phyloP scores from a whole-genome alignment of 2,329 filamentous ascomycete species.

The Neofusicoccum umdonicola region DNA sequence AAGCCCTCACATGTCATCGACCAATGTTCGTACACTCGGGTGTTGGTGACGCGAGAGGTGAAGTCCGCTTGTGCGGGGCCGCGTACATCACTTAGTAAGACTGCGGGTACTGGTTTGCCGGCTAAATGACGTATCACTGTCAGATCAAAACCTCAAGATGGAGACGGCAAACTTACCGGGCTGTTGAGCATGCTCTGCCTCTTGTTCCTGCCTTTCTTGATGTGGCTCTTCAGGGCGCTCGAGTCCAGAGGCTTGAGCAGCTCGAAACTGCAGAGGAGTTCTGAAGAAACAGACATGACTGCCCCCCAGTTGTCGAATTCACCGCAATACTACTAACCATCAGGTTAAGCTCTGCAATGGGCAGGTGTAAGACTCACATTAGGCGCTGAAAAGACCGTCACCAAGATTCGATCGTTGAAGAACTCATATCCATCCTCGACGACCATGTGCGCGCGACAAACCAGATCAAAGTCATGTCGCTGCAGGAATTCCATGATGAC shows the following conservation, averaged over 20 bases:
- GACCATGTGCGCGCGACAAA: slow-evolving; percentile 98
- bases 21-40: slow-evolving; percentile 8
- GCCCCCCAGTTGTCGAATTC: slow-evolving; percentile 99
- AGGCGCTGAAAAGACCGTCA: slow-evolving; percentile 95
- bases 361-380: slow-evolving; percentile 67
- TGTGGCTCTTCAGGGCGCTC: slow-evolving; percentile 93
- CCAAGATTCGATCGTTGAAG: slow-evolving; percentile 89
- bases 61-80: neutral
- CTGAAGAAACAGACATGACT: slow-evolving; percentile 94
- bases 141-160: neutral
- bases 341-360: slow-evolving; percentile 1
- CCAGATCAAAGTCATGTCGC: slow-evolving; percentile 92
- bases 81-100: slow-evolving; percentile 41
- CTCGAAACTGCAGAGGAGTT: slow-evolving; percentile 95
- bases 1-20: slow-evolving; percentile 13
- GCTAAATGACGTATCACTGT: slow-evolving; percentile 29
- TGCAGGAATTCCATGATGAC: slow-evolving; percentile 96
- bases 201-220: slow-evolving; percentile 96
- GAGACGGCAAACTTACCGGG: slow-evolving; percentile 64
- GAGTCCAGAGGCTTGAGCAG: slow-evolving; percentile 94
- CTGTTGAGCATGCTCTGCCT: slow-evolving; percentile 94
- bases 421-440: slow-evolving; percentile 99
- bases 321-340: slow-evolving; percentile 75
- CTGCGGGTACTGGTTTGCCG: slow-evolving; percentile 51
- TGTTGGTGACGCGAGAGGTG: neutral